Percentiles rank a stretch among this genome's conserved stretches.
Evolutionary conservation across 345 rosid genomes (phyloP).

Genomic region (Alliaria petiolata): DNA sequence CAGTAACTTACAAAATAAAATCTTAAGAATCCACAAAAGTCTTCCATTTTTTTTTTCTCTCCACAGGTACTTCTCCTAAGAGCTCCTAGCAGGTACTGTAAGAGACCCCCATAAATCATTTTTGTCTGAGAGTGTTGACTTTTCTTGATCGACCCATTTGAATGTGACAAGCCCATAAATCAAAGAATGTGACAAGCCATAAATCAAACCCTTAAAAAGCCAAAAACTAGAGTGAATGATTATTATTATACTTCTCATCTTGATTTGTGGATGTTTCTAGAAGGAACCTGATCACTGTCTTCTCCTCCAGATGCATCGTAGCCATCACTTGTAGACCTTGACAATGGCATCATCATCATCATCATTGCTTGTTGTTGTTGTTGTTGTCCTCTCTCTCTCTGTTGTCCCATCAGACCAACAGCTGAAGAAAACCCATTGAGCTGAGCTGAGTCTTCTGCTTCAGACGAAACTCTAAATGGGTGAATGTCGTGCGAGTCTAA

Average conservation of each 20-base stretch:
- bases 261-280: conserved; percentile 64
- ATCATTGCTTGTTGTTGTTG: conserved; percentile 30
- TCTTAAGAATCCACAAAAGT: conserved; percentile 18
- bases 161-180: neutral
- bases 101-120: neutral
- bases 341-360: conserved; percentile 65
- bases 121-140: neutral
- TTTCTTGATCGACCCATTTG: conserved; percentile 2
- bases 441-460: conserved; percentile 67
- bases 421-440: conserved; percentile 52
- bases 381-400: conserved; percentile 36
- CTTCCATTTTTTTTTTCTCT: neutral
- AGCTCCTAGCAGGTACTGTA: neutral
- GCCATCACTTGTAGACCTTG: conserved; percentile 92
- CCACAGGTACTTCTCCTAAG: neutral
- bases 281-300: conserved; percentile 90
- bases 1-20: conserved; percentile 3
- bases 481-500: conserved; percentile 89
- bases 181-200: conserved; percentile 1
- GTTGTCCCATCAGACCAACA: conserved; percentile 30
- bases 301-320: conserved; percentile 98
- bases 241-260: conserved; percentile 10
- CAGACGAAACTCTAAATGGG: conserved; percentile 80
- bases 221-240: conserved; percentile 11
- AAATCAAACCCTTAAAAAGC: neutral